Evolutionary conservation across 2,329 filamentous ascomycete genomes (phyloP).

Genomic region (Cladosporium sp.): DNA sequence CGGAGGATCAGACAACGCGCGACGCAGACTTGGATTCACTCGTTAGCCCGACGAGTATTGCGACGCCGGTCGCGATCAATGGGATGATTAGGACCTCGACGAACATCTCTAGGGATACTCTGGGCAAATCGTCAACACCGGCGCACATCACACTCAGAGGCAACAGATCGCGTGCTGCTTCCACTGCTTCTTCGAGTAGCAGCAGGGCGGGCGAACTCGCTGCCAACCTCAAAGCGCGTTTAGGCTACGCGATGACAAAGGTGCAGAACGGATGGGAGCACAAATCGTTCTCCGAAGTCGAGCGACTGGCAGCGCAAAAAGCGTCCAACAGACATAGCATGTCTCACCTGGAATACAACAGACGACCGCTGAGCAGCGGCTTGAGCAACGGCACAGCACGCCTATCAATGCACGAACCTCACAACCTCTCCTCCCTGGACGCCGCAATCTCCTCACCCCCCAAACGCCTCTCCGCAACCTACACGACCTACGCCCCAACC

Average conservation of each 20-base stretch:
- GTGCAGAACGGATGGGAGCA: constrained; percentile 86
- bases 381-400: constrained; percentile 25
- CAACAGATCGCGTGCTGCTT: constrained; percentile 68
- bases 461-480: constrained; percentile 31
- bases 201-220: constrained; percentile 81
- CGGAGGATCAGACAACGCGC: constrained; percentile 18
- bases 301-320: constrained; percentile 66
- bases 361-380: constrained; percentile 25
- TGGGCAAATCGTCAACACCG: constrained; percentile 28
- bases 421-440: not conserved
- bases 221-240: constrained; percentile 72
- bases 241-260: constrained; percentile 92
- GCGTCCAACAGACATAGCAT: constrained; percentile 33
- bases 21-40: constrained; percentile 2
- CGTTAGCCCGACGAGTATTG: constrained; percentile 19
- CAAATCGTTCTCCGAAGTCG: constrained; percentile 71
- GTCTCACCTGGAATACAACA: constrained; percentile 23
- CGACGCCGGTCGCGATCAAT: constrained; percentile 36
- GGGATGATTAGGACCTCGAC: constrained; percentile 73
- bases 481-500: constrained; percentile 16
- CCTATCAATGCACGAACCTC: constrained; percentile 22
- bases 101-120: constrained; percentile 64
- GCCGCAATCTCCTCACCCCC: constrained; percentile 25
- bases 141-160: constrained; percentile 29
- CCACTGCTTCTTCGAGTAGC: constrained; percentile 57